Base-by-base conservation (phyloP, 2,329 filamentous ascomycete genomes). In the Verticillium alfalfae region DNA sequence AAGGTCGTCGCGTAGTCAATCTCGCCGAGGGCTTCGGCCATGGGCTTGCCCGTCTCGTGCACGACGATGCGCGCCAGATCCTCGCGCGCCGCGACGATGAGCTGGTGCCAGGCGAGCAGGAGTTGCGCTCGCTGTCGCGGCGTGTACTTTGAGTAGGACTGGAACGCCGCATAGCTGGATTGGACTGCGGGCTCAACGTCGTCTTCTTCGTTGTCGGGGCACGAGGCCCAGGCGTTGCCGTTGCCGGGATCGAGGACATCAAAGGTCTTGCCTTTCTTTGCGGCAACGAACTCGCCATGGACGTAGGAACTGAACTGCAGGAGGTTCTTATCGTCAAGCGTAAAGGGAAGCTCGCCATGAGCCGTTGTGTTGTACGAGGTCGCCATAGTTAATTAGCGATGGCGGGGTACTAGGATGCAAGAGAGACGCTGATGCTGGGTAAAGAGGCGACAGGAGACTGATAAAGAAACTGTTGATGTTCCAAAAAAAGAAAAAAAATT, bases 41-140 rank as follows among this genome's bases (percentile, higher is more conserved):
- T 71, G 1, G 84, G 83, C 65, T 87, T 87, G 3, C 85, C 84
- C 0, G 83, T 86, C 71, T 87, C 83, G 62, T 75, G 71, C 1
- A 76, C 75, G 1, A 80, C 56, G 3, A 80, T 68, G 37, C 65
- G 70, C 0, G 77, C 76, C 2, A 80, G 61, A 58, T 80, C 78
- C 3, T 74, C 71, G 13, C 72, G 69, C 2, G 73, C 68, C 5
- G 66, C 70, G 0, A 68, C 62, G 60, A 79, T 76, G 7, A 76
- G 69, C 1, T 67, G 62, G 63, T 77, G 72, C 76, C 77, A 79
- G 13, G 65, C 66, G 1, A 73, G 64, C 1, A 80, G 69, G 8
- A 70, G 70, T 59, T 76, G 67, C 1, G 75, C 73, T 6, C 77
- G 69, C 61, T 64, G 60, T 56, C 75, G 70, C 0, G 78, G 76